Evolutionary conservation across 257 asterid genomes (phyloP).

Genomic region (Dorcoceras hygrometricum): DNA sequence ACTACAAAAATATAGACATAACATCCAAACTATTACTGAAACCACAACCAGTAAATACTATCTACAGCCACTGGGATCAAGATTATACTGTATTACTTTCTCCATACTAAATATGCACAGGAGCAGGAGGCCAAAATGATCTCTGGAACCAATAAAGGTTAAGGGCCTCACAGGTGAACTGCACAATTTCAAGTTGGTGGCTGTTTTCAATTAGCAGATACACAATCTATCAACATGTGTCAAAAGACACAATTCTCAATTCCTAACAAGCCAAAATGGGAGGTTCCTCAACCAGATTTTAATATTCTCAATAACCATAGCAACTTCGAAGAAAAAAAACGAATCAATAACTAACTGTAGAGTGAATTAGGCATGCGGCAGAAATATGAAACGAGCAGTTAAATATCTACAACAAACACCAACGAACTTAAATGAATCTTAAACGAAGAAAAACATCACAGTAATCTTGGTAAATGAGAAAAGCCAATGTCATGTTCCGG

Average conservation of each 20-base stretch:
- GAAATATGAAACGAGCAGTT: not conserved
- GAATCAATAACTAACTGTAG: not conserved
- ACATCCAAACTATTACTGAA: not conserved
- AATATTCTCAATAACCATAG: not conserved
- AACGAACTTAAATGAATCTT: not conserved
- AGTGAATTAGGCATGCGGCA: not conserved
- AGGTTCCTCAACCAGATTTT: not conserved
- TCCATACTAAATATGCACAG: not conserved
- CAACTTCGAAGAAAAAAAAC: not conserved
- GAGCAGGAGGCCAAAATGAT: not conserved
- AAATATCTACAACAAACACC: not conserved
- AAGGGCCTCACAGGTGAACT: not conserved
- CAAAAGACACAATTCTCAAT: not conserved
- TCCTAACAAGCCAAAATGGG: not conserved
- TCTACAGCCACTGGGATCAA: not conserved
- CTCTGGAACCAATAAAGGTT: not conserved
- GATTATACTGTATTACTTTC: too few species aligned
- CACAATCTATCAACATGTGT: not conserved
- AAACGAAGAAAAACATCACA: too few species aligned
- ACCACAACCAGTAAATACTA: not conserved
- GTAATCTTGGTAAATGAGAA: not conserved
- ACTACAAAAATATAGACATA: too few species aligned
- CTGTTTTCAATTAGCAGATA: not conserved
- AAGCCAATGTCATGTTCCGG: too few species aligned
- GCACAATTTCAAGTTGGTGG: not conserved